Base-by-base conservation (phyloP, 2,329 filamentous ascomycete species). In the Capronia epimyces region DNA sequence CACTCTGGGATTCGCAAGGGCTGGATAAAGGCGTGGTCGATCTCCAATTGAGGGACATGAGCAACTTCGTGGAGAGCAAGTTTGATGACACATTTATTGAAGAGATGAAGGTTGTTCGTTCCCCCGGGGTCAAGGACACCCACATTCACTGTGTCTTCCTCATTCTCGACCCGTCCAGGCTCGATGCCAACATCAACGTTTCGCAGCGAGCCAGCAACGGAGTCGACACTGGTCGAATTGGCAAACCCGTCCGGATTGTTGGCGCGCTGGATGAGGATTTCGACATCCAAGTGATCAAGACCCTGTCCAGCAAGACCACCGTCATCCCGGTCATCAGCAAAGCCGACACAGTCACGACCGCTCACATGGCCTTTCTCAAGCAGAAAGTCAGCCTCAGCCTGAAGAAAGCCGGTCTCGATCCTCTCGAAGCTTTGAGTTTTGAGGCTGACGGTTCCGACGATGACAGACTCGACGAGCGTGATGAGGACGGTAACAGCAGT, bases 71-170 rank as follows among this genome's bases (percentile, higher is more conserved):
- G 53, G 93, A 98, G 75, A 91, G 86, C 75, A 97, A 97, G 69
- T 98, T 98, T 62, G 91, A 98, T 68, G 93, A 98, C 65, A 97
- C 93, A 0, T 95, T 98, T 67, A 82, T 82, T 43, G 93, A 98
- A 71, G 93, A 98, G 74, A 95, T 95, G 79, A 97, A 96, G 75
- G 90, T 98, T 41, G 78, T 96, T 56, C 86, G 93, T 63, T 89
- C 90, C 46, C 91, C 93, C 21, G 91, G 90, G 49, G 86, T 88
- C 58, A 87, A 89, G 67, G 93, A 98, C 73, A 96, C 91, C 44
- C 93, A 98, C 68, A 95, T 98, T 59, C 93, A 98, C 67, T 94
- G 89, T 60, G 89, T 89, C 48, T 95, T 98, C 71, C 77, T 97
- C 49, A 75, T 98, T 49, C 81, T 98, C 48, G 93, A 98, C 66